These are phyloP conservation scores for Pterocarpus santalinus DNA, from an alignment of 306 rosid species.

Conservation along the genomic window DNA sequence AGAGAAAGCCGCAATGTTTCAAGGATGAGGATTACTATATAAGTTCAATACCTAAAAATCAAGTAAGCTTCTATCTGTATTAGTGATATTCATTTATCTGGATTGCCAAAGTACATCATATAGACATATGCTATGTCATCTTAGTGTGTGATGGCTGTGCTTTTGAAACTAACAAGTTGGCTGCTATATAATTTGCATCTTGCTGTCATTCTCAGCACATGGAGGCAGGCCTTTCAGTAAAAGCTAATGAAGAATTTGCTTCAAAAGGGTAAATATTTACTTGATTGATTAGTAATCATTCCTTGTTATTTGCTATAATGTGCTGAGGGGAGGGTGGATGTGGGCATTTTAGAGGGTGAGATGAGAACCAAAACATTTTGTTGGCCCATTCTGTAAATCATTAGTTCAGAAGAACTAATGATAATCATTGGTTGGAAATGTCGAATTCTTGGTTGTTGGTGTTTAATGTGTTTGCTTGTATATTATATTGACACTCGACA, in stretches of 20 bases:
- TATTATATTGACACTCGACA: constrained; percentile 23
- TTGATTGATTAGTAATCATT: neutral
- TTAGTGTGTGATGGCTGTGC: constrained; percentile 23
- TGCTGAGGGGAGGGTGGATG: neutral
- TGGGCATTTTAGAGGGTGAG: neutral
- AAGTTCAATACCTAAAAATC: constrained; percentile 87
- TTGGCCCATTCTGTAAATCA: neutral
- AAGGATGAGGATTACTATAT: constrained; percentile 87
- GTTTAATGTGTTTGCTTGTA: constrained; percentile 27
- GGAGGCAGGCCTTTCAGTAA: constrained; percentile 88
- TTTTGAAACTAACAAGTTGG: constrained; percentile 24
- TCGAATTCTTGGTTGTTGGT: constrained; percentile 13
- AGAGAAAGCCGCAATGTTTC: constrained; percentile 75
- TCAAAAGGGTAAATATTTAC: constrained; percentile 73
- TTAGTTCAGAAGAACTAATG: neutral
- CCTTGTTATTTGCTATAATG: neutral
- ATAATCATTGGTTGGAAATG: neutral
- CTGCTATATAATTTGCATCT: constrained; percentile 39
- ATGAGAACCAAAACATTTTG: constrained; percentile 11
- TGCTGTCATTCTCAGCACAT: constrained; percentile 66
- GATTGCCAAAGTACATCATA: constrained; percentile 27
- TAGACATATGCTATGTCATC: constrained; percentile 14
- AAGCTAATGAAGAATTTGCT: constrained; percentile 74
- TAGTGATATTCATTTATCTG: constrained; percentile 34
- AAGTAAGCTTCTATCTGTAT: constrained; percentile 55